Conservation (phyloP, 2,329 filamentous ascomycete species). For the Ceratocystis lukuohia region DNA sequence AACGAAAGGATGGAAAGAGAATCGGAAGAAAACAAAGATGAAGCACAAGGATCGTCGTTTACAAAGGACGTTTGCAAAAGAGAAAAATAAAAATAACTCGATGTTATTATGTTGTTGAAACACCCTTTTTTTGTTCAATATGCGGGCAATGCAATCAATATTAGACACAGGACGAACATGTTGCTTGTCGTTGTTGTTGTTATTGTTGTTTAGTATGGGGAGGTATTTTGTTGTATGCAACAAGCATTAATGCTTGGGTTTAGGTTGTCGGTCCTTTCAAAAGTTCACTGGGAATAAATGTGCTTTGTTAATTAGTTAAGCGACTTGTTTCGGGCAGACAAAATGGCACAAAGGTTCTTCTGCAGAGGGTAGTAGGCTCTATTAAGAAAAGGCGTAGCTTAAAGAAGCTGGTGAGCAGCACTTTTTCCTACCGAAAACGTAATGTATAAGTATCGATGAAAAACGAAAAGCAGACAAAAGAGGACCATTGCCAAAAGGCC, state of each 20-base stretch:
- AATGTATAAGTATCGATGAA: not conserved
- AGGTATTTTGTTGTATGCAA: too few species aligned
- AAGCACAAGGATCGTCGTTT: not conserved
- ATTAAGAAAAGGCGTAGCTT: not conserved
- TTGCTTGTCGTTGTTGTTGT: too few species aligned
- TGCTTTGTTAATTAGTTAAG: not conserved
- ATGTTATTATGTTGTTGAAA: not conserved
- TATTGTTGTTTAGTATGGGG: too few species aligned
- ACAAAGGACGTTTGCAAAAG: too few species aligned
- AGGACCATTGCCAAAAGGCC: not conserved
- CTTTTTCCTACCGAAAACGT: conserved; percentile 1
- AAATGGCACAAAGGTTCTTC: conserved; percentile 10
- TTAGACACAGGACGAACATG: not conserved
- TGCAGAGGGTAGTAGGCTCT: not conserved
- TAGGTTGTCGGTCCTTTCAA: not conserved
- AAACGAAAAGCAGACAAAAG: not conserved
- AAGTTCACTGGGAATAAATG: not conserved
- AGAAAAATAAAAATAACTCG: not conserved
- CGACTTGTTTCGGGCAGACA: not conserved
- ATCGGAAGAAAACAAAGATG: not conserved
- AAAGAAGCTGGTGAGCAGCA: not conserved
- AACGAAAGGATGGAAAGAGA: not conserved
- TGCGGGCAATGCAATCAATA: not conserved
- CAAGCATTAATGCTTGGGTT: not conserved
- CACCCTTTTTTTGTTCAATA: not conserved